Conservation (phyloP, 2,329 filamentous ascomycete genomes). For the Arthrinium phaeospermum region DNA sequence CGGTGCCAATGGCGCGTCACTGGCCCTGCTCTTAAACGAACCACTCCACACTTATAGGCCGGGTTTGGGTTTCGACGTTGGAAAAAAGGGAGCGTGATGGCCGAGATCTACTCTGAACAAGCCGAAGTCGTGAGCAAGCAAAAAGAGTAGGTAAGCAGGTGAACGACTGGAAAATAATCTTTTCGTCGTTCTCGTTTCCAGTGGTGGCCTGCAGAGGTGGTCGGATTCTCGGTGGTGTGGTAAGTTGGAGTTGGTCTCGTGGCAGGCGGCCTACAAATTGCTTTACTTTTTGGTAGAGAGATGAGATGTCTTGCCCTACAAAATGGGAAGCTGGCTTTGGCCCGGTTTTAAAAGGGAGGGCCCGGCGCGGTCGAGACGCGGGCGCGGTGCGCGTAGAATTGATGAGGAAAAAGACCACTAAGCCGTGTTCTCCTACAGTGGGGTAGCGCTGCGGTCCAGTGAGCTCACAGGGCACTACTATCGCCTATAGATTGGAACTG, state of each 20-base stretch:
- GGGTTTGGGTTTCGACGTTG: background rate
- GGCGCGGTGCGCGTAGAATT: conserved; percentile 19
- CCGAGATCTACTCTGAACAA: conserved; percentile 7
- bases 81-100: background rate
- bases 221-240: background rate
- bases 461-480: conserved; percentile 13
- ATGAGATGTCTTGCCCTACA: conserved; percentile 18
- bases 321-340: conserved; percentile 8
- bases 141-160: conserved; percentile 1
- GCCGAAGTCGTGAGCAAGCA: background rate
- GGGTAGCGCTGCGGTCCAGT: conserved; percentile 13
- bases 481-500: background rate
- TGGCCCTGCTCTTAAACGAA: conserved; percentile 4
- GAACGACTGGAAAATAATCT: background rate
- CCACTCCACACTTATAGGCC: conserved; percentile 14
- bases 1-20: conserved; percentile 24
- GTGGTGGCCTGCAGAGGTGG: conserved; percentile 22
- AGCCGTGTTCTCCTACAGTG: conserved; percentile 16
- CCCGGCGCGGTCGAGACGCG: conserved; percentile 19
- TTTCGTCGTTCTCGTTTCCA: background rate
- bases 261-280: conserved; percentile 10
- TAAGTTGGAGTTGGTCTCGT: conserved; percentile 3
- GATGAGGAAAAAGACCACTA: conserved; percentile 5
- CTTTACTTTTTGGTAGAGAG: conserved; percentile 18
- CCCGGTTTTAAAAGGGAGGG: conserved; percentile 20